Evolutionary conservation across 2,329 filamentous ascomycete genomes (phyloP), one percentile per base, ranked within the genome.

Genomic region (Magnaporthiopsis incrustans): DNA sequence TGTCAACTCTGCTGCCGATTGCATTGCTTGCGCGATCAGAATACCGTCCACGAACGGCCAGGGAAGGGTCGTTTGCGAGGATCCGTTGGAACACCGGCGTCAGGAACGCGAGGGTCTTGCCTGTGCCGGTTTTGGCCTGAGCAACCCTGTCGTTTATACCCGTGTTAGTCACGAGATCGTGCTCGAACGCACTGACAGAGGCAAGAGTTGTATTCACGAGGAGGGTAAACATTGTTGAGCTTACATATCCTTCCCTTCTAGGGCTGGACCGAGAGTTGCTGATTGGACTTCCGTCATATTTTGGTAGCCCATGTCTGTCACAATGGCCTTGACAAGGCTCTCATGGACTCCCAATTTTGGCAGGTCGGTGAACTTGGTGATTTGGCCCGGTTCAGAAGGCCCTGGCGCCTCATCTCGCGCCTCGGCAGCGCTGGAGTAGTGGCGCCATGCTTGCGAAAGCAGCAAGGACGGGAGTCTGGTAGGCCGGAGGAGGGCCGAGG

Each of bases 71-170:
- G 66, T 81, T 77, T 26, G 77, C 75, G 66, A 96, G 79, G 72
- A 97, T 90, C 66, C 87, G 88, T 74, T 97, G 91, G 63, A 98
- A 78, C 10, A 92, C 81, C 62, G 95, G 95, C 8, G 98, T 78
- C 30, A 99, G 82, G 80, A 98, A 99, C 50, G 91, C 95, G 65
- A 98, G 79, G 0, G 95, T 99, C 79, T 99, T 99, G 73, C 95
- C 95, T 4, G 95, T 98, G 73, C 95, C 95, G 11, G 95, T 99
- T 78, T 91, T 97, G 66, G 95, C 95, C 79, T 98, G 95, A 60
- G 94, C 95, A 69, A 98, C 83, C 70, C 89, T 91, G 71, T 66
- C 58, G 56, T 63, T 58, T 22, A 53, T 10, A 44, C 22, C 18
- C 26, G 25, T 30, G 38, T 61, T n/a, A 61, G 60, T 27, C 4